Conservation (phyloP, 176 grass and related monocot genomes). For the Eleusine indica region DNA sequence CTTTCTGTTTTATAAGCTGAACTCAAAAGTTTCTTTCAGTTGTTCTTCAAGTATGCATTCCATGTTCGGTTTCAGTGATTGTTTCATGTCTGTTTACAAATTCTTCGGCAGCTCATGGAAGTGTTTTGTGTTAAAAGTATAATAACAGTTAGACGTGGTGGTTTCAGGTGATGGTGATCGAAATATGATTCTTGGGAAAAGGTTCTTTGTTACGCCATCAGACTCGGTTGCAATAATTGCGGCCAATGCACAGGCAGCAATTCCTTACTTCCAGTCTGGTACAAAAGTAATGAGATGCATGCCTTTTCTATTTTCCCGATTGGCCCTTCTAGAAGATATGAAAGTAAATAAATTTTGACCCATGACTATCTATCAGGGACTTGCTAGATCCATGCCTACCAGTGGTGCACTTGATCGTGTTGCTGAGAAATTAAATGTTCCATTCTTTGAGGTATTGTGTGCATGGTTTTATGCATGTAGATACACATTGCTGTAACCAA, state of each 20-base stretch:
- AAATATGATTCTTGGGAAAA: constrained; percentile 92
- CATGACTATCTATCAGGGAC: constrained; percentile 57
- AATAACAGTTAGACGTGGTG: constrained; percentile 1
- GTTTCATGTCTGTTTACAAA: neutral
- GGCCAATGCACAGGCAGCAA: constrained; percentile 76
- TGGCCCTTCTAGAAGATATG: neutral
- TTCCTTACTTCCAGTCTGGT: constrained; percentile 90
- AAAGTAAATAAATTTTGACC: constrained; percentile 22
- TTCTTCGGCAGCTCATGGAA: constrained; percentile 19
- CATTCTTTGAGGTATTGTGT: constrained; percentile 83
- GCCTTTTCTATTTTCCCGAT: constrained; percentile 8
- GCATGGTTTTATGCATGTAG: neutral
- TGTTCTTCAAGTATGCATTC: constrained; percentile 5
- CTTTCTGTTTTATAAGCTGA: neutral
- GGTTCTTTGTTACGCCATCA: constrained; percentile 93
- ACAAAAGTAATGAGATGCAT: constrained; percentile 59
- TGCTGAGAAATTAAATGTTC: constrained; percentile 74
- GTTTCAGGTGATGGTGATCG: constrained; percentile 83
- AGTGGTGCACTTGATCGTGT: constrained; percentile 90
- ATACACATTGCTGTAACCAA: neutral
- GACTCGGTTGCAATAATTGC: constrained; percentile 97
- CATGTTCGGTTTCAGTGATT: constrained; percentile 24
- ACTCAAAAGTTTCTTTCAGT: neutral
- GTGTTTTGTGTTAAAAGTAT: constrained; percentile 2
- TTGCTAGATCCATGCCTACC: constrained; percentile 96